Evolutionary conservation across 345 rosid species (phyloP).

Genomic region (Durio zibethinus): DNA sequence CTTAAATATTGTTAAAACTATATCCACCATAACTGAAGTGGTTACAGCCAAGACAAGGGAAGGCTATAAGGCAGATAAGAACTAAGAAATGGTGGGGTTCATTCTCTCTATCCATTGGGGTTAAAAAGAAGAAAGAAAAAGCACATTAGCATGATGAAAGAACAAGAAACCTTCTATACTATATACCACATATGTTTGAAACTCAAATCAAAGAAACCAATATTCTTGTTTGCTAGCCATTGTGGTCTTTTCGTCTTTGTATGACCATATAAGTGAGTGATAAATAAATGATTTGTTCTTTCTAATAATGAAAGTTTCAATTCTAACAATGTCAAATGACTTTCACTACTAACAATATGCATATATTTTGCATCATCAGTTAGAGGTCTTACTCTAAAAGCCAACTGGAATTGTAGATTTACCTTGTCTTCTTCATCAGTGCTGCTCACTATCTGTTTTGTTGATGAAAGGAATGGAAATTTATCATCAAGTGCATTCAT

Average conservation of each 20-base stretch:
- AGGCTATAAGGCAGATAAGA: neutral
- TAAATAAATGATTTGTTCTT: neutral
- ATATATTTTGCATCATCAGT: neutral
- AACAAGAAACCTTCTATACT: neutral
- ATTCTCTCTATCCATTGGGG: too few relatives aligned
- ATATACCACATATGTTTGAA: neutral
- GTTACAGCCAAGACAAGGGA: neutral
- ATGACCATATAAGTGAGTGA: neutral
- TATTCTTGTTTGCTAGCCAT: neutral
- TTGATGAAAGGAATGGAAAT: conserved; percentile 54
- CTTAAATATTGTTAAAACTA: neutral
- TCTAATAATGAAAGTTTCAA: conserved; percentile 4
- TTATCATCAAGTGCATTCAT: conserved; percentile 72
- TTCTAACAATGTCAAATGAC: neutral
- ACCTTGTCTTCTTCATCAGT: conserved; percentile 69
- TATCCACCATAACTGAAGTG: neutral
- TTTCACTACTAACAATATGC: neutral
- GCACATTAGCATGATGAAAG: neutral
- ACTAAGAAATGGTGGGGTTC: neutral
- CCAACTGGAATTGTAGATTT: conserved; percentile 1
- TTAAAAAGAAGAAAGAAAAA: too few relatives aligned
- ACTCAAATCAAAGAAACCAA: neutral
- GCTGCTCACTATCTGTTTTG: conserved; percentile 73
- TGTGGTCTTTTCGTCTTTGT: neutral
- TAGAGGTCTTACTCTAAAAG: neutral